Conservation (phyloP, 1,139 yeast species). For the Kodamaea ohmeri region DNA sequence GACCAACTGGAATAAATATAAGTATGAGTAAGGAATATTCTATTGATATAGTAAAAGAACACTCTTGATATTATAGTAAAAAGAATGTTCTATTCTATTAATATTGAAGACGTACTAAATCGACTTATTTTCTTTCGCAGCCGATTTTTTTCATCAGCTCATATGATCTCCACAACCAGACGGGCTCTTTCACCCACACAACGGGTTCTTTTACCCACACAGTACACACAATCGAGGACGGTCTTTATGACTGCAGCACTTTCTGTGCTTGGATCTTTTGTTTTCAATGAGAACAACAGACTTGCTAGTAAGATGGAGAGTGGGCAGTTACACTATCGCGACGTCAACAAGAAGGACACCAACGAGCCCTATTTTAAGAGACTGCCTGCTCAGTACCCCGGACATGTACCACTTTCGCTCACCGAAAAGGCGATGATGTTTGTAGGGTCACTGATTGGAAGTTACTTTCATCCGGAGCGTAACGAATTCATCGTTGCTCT, state of each 20-base stretch:
- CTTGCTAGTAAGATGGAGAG: conserved; percentile 59
- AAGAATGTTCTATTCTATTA: too few relatives aligned
- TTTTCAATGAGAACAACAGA: conserved; percentile 48
- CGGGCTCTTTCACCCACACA: conserved; percentile 1
- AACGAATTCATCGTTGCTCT: conserved; percentile 85
- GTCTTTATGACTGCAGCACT: conserved; percentile 18
- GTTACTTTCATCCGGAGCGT: conserved; percentile 77
- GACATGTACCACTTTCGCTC: conserved; percentile 72
- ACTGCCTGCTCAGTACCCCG: conserved; percentile 58
- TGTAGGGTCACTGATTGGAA: conserved; percentile 76
- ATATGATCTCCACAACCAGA: background rate
- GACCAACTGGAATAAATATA: background rate
- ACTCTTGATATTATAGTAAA: background rate
- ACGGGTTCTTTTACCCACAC: background rate
- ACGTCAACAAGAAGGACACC: conserved; percentile 27
- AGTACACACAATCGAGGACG: conserved; percentile 1
- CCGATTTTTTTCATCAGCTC: conserved; percentile 1
- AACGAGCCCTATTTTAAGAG: conserved; percentile 35
- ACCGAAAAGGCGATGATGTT: conserved; percentile 66
- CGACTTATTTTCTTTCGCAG: too few relatives aligned
- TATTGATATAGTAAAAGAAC: background rate
- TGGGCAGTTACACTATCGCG: conserved; percentile 49
- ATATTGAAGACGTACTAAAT: too few relatives aligned
- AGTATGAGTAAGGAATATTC: background rate
- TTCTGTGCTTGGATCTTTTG: conserved; percentile 18